These are phyloP conservation scores for Boletus semigastroideus DNA, from an alignment of 1,284 basidiomycete species.

Conservation along the genomic window DNA sequence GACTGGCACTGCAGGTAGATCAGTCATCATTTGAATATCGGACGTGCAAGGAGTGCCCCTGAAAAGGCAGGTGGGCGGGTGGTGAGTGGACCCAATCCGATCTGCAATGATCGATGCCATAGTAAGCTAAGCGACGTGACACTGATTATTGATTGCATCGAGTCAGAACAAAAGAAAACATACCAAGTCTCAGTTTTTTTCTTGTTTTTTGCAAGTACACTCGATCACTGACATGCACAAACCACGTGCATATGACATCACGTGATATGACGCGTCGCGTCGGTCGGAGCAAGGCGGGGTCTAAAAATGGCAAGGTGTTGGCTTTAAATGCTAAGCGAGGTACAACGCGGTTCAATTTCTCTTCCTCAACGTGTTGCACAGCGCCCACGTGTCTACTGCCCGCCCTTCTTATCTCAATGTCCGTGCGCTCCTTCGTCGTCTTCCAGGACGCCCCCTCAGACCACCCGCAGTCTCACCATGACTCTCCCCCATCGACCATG, in stretches of 20 bases:
- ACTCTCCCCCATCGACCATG: conserved; percentile 16
- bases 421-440: conserved; percentile 60
- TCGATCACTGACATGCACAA: background rate
- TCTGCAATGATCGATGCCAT: conserved; percentile 14
- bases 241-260: conserved; percentile 9
- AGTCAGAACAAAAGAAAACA: no score
- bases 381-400: conserved; percentile 24
- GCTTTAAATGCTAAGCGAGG: conserved; percentile 34
- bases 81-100: conserved; percentile 14
- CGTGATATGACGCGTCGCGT: conserved; percentile 34
- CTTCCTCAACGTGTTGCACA: conserved; percentile 36
- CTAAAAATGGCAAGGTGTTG: conserved; percentile 29
- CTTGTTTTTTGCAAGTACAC: no score
- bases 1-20: conserved; percentile 14
- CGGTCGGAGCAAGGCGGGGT: conserved; percentile 36
- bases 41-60: conserved; percentile 21
- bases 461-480: conserved; percentile 28
- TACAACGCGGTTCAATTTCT: conserved; percentile 19
- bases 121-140: conserved; percentile 5
- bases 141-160: no score
- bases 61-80: conserved; percentile 25
- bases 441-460: conserved; percentile 55
- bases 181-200: no score
- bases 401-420: conserved; percentile 38
- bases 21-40: conserved; percentile 38